phyloP scores from a whole-genome alignment of 257 asterid genomes.

The Prunella vulgaris region DNA sequence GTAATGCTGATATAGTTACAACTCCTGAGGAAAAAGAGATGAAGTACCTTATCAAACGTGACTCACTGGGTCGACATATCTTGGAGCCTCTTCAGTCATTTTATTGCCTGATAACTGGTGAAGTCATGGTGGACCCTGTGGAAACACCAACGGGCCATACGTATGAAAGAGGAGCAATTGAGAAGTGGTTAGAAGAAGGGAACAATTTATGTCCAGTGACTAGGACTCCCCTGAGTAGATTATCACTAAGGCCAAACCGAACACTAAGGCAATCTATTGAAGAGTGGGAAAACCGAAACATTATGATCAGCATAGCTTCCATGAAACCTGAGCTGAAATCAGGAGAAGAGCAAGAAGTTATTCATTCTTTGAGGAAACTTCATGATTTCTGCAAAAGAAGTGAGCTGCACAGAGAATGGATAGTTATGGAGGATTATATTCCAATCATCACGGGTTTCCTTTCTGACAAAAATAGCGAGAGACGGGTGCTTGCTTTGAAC shows the following conservation, averaged over 20 bases:
- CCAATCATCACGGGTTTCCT: constrained; percentile 31
- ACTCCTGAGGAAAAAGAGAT: constrained; percentile 30
- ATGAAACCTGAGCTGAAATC: constrained; percentile 35
- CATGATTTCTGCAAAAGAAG: constrained; percentile 21
- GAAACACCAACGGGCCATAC: constrained; percentile 39
- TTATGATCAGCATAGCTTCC: constrained; percentile 39
- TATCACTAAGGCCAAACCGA: constrained; percentile 33
- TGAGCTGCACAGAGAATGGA: constrained; percentile 48
- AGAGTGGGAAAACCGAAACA: constrained; percentile 46
- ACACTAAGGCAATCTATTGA: constrained; percentile 42
- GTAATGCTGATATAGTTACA: constrained; percentile 34
- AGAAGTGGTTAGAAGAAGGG: constrained; percentile 37
- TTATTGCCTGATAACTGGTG: constrained; percentile 40
- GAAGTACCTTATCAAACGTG: constrained; percentile 33
- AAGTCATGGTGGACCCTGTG: constrained; percentile 43
- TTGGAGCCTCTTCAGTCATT: constrained; percentile 48
- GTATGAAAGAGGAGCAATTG: constrained; percentile 40
- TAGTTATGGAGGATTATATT: constrained; percentile 43
- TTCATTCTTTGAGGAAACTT: constrained; percentile 26
- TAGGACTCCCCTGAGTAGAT: constrained; percentile 25
- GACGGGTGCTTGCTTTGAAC: constrained; percentile 30
- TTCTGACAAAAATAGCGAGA: constrained; percentile 18
- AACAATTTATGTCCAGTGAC: constrained; percentile 39
- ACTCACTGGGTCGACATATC: constrained; percentile 34
- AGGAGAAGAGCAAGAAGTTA: constrained; percentile 23